Percentiles rank a stretch among this genome's conserved stretches.
These are phyloP conservation scores for Murraya paniculata DNA, from an alignment of 345 rosid species.

Conservation along the genomic window DNA sequence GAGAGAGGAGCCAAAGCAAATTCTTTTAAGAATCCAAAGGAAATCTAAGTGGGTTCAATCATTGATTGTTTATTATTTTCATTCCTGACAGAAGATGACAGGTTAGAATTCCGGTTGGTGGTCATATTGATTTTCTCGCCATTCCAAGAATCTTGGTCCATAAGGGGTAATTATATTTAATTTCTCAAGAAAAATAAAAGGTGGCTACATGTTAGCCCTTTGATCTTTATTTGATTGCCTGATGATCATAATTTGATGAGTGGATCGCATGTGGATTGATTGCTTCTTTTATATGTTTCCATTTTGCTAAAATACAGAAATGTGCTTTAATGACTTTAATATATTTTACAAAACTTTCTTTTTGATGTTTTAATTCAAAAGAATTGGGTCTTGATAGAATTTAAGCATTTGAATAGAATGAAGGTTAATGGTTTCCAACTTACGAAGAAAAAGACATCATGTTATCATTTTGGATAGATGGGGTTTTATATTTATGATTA, in stretches of 20 bases:
- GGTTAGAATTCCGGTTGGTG: conserved; percentile 46
- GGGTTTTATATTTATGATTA: background rate
- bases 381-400: background rate
- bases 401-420: background rate
- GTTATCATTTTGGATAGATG: conserved; percentile 4
- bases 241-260: conserved; percentile 22
- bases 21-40: conserved; percentile 31
- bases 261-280: conserved; percentile 34
- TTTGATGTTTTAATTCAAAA: background rate
- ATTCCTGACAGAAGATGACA: conserved; percentile 34
- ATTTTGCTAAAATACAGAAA: background rate
- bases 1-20: background rate
- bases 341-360: background rate
- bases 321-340: conserved; percentile 8
- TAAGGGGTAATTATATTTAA: background rate
- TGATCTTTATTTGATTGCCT: conserved; percentile 18
- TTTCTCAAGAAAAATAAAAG: background rate
- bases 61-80: conserved; percentile 38
- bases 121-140: conserved; percentile 42
- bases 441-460: background rate
- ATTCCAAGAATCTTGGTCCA: conserved; percentile 29
- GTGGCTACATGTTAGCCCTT: conserved; percentile 4
- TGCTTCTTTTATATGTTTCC: background rate
- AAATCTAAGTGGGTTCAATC: conserved; percentile 34
- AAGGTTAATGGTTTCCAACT: conserved; percentile 2